These are phyloP conservation scores for Phaeosphaeriaceae sp. DNA, from an alignment of 2,329 filamentous ascomycete species.

Conservation along the genomic window DNA sequence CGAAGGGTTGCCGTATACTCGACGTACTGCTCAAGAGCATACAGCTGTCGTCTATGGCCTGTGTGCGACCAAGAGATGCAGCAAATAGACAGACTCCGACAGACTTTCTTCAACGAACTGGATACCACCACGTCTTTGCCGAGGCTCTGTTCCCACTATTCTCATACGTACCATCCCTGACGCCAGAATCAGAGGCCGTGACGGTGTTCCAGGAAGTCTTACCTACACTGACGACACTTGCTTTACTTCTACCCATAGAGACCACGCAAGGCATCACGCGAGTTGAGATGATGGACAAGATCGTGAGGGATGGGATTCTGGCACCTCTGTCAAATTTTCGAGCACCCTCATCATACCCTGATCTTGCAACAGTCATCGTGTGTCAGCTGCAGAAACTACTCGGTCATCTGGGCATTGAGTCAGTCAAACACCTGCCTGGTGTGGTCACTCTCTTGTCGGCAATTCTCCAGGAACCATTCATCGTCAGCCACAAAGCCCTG, in stretches of 20 bases:
- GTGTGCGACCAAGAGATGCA: slow-evolving; percentile 28
- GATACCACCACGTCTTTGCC: slow-evolving; percentile 73
- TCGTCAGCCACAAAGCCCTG: slow-evolving; percentile 61
- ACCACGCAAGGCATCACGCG: slow-evolving; percentile 15
- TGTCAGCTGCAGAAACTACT: slow-evolving; percentile 60
- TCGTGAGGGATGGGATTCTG: slow-evolving; percentile 54
- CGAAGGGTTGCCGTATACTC: slow-evolving; percentile 65
- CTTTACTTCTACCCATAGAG: slow-evolving; percentile 17
- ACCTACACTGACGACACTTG: slow-evolving; percentile 68
- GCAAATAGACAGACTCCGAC: slow-evolving; percentile 48
- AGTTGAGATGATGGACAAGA: slow-evolving; percentile 52
- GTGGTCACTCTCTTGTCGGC: slow-evolving; percentile 72
- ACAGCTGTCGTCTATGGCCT: background rate
- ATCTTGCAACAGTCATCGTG: slow-evolving; percentile 66
- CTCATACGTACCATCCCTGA: slow-evolving; percentile 79
- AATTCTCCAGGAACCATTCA: slow-evolving; percentile 75
- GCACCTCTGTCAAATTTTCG: slow-evolving; percentile 63
- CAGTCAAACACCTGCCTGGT: slow-evolving; percentile 73
- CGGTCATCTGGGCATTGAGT: slow-evolving; percentile 65
- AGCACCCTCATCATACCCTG: slow-evolving; percentile 58
- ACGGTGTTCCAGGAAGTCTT: slow-evolving; percentile 72
- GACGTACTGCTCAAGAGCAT: slow-evolving; percentile 60
- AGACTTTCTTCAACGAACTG: slow-evolving; percentile 58
- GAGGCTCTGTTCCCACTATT: slow-evolving; percentile 75
- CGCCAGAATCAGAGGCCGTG: slow-evolving; percentile 74